Evolutionary conservation across 495 filamentous ascomycete species (phyloP).

Genomic region (Podospora pseudocomata): DNA sequence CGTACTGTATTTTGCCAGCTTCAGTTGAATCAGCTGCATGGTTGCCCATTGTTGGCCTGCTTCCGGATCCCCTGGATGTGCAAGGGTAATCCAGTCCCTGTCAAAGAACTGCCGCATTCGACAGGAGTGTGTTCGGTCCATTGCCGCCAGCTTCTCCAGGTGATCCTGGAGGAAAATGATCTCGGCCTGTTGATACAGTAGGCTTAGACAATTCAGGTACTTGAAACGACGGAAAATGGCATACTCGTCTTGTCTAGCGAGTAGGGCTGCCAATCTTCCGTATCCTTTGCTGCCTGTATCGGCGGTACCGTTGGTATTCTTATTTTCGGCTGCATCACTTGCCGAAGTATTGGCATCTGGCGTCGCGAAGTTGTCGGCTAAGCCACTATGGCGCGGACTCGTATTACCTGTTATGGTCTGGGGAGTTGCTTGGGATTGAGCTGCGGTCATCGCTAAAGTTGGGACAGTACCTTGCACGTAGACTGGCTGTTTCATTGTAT

Average conservation of each 20-base stretch:
- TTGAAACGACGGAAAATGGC: conserved; percentile 4
- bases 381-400: neutral
- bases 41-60: neutral
- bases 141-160: neutral
- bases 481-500: no score
- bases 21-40: neutral
- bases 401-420: neutral
- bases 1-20: neutral
- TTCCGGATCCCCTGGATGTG: neutral
- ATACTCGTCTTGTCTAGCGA: neutral
- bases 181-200: conserved; percentile 1
- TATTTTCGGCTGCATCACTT: neutral
- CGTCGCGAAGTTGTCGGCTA: neutral
- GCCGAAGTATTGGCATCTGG: neutral
- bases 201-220: neutral
- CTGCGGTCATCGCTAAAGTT: neutral
- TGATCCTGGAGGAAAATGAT: neutral
- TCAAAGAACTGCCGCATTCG: neutral
- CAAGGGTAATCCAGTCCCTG: neutral
- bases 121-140: neutral
- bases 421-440: neutral
- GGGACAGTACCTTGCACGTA: no score
- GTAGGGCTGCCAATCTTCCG: neutral
- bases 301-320: neutral
- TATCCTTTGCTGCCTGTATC: neutral